Percentiles rank a stretch among this genome's conserved stretches.
Evolutionary conservation across 2,329 filamentous ascomycete species (phyloP).

Genomic region (Zelopaecilomyces penicillatus): DNA sequence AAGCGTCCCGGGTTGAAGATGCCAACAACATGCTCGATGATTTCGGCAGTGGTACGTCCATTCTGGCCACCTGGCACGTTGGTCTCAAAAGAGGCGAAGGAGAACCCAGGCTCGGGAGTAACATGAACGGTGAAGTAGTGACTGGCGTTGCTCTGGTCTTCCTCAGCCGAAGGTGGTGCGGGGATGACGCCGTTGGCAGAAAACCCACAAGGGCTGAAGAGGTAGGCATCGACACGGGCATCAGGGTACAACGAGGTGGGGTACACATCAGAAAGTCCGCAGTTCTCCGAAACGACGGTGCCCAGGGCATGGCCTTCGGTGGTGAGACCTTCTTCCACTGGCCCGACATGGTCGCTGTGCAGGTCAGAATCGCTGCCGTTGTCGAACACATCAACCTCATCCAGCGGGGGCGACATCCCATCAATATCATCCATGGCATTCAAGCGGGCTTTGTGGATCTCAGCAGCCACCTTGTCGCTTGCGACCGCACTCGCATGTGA

Average conservation of each 20-base stretch:
- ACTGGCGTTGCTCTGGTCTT: slow-evolving; percentile 40
- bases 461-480: slow-evolving; percentile 65
- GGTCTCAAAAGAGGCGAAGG: slow-evolving; percentile 96
- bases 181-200: slow-evolving; percentile 95
- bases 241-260: slow-evolving; percentile 81
- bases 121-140: slow-evolving; percentile 99
- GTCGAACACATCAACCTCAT: slow-evolving; percentile 75
- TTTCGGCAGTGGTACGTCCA: slow-evolving; percentile 79
- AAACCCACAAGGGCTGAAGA: slow-evolving; percentile 95
- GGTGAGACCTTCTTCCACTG: slow-evolving; percentile 62
- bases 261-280: slow-evolving; percentile 84
- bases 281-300: slow-evolving; percentile 82
- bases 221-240: slow-evolving; percentile 86
- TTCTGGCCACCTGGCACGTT: slow-evolving; percentile 88
- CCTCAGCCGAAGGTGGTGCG: slow-evolving; percentile 44
- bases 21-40: slow-evolving; percentile 85
- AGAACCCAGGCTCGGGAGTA: slow-evolving; percentile 93
- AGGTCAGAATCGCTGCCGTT: slow-evolving; percentile 46
- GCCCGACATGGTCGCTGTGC: slow-evolving; percentile 47
- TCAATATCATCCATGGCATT: slow-evolving; percentile 51
- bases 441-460: slow-evolving; percentile 55
- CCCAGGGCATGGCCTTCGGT: slow-evolving; percentile 92
- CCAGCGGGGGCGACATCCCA: slow-evolving; percentile 42
- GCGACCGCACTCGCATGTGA: slow-evolving; percentile 79
- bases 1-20: slow-evolving; percentile 99